phyloP scores from a whole-genome alignment of 148 eudicot species.

The Camellia lanceoleosa region DNA sequence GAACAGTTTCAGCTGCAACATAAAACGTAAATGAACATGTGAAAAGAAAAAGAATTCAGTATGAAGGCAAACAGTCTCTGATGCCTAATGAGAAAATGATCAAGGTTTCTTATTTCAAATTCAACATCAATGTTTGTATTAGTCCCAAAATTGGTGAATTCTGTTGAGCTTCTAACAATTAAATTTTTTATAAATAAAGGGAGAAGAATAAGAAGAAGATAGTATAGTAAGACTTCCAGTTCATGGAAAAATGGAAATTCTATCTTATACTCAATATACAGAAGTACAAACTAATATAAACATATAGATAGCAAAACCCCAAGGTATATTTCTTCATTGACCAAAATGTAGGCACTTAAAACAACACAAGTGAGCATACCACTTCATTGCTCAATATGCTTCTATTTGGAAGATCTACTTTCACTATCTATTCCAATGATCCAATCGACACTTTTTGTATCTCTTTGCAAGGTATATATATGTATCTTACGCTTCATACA shows the following conservation, averaged over 20 bases:
- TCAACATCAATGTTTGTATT: background rate
- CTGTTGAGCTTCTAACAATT: background rate
- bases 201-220: background rate
- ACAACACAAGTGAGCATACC: background rate
- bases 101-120: background rate
- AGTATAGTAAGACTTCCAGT: conserved; percentile 1
- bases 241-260: background rate
- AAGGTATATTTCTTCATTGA: background rate
- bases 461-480: background rate
- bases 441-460: background rate
- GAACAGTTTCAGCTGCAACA: conserved; percentile 92
- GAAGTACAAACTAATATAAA: background rate
- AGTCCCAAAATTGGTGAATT: background rate
- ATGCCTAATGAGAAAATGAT: background rate
- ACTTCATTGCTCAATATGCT: background rate
- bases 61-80: conserved; percentile 16
- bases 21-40: background rate
- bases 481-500: background rate
- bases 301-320: background rate
- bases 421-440: background rate
- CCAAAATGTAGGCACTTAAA: background rate
- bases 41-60: conserved; percentile 3
- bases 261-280: background rate
- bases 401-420: background rate
- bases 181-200: too few relatives aligned